These are phyloP conservation scores for Cyphellophora europaea DNA, from an alignment of 2,329 filamentous ascomycete genomes.

Conservation along the genomic window DNA sequence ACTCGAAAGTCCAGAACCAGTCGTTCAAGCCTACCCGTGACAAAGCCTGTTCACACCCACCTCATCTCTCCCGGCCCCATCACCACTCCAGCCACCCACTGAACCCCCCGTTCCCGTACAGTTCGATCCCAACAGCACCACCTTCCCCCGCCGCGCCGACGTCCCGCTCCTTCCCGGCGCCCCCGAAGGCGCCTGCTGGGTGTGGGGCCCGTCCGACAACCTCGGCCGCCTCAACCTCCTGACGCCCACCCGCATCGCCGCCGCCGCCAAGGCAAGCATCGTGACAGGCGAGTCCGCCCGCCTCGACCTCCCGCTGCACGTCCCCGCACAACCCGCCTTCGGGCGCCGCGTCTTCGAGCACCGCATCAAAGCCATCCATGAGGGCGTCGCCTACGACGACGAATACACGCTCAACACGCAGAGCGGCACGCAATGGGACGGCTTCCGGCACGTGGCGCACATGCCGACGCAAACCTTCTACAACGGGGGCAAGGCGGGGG, in stretches of 20 bases:
- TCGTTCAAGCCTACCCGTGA: too few relatives aligned
- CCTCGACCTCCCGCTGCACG: slow-evolving; percentile 45
- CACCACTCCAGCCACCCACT: too few relatives aligned
- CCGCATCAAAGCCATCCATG: slow-evolving; percentile 37
- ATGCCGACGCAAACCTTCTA: slow-evolving; percentile 20
- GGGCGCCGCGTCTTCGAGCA: slow-evolving; percentile 42
- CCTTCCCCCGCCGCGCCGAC: slow-evolving; percentile 44
- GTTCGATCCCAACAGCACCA: slow-evolving; percentile 44
- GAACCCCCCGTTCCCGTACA: too few relatives aligned
- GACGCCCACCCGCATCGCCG: slow-evolving; percentile 45
- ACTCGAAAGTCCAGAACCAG: too few relatives aligned
- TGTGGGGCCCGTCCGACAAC: slow-evolving; percentile 45
- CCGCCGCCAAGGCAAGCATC: slow-evolving; percentile 42
- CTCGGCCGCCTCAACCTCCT: slow-evolving; percentile 46
- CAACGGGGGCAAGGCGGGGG: background rate
- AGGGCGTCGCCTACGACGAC: slow-evolving; percentile 34
- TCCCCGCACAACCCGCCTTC: slow-evolving; percentile 45
- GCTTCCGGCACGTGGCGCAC: slow-evolving; percentile 37
- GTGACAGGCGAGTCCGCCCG: slow-evolving; percentile 46
- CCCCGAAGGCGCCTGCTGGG: slow-evolving; percentile 49
- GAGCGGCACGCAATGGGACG: slow-evolving; percentile 41
- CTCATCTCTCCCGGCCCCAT: too few relatives aligned
- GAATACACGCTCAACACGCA: slow-evolving; percentile 39
- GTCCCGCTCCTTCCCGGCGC: slow-evolving; percentile 43
- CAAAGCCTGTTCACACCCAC: too few relatives aligned